Evolutionary conservation across 257 asterid genomes (phyloP).

Genomic region (Verbena officinalis): DNA sequence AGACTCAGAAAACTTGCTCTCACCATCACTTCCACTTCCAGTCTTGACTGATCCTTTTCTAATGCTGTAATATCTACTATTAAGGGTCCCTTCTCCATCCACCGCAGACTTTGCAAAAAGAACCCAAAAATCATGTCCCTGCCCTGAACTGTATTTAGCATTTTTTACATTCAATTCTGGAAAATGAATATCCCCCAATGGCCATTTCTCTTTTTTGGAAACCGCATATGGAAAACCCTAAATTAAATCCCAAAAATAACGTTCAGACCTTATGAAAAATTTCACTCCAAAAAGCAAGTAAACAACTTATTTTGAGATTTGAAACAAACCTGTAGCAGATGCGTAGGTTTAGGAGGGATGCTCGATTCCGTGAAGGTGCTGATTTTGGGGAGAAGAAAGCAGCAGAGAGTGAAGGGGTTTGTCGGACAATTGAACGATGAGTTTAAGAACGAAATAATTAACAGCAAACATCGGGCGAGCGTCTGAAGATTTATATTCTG

Average conservation of each 20-base stretch:
- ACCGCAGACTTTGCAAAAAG: constrained; percentile 52
- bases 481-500: no score
- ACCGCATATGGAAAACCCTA: constrained; percentile 60
- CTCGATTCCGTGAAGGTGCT: no score
- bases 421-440: no score
- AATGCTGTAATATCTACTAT: background rate
- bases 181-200: constrained; percentile 52
- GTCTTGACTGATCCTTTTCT: constrained; percentile 25
- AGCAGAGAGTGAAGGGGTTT: no score
- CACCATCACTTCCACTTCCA: constrained; percentile 21
- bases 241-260: background rate
- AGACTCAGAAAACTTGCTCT: constrained; percentile 46
- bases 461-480: no score
- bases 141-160: constrained; percentile 43
- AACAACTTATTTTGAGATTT: no score
- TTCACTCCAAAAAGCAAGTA: no score
- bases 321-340: no score
- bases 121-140: constrained; percentile 50
- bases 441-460: no score
- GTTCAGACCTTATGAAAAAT: no score
- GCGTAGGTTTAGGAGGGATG: no score
- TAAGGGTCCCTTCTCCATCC: constrained; percentile 54
- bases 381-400: no score
- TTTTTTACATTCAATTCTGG: constrained; percentile 55
- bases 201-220: constrained; percentile 64